A percentile compares a stretch with the other conserved stretches of the same genome.
These are phyloP conservation scores for Pichia cabralensis DNA, from an alignment of 805 yeast genomes.

Conservation along the genomic window DNA sequence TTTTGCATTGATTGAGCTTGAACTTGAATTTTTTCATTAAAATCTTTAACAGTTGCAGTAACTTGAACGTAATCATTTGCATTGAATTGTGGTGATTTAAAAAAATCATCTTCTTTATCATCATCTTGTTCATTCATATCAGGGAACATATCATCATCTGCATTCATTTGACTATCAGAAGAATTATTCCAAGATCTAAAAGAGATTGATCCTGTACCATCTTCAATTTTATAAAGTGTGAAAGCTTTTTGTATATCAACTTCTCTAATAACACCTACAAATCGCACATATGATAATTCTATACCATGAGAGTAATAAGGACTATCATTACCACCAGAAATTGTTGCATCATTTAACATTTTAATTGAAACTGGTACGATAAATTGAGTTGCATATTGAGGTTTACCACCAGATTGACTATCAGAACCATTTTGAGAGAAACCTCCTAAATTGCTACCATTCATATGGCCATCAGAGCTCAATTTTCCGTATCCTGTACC, in stretches of 20 bases:
- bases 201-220: constrained; percentile 63
- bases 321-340: constrained; percentile 56
- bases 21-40: constrained; percentile 52
- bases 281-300: constrained; percentile 51
- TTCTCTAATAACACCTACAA: constrained; percentile 64
- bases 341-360: constrained; percentile 48
- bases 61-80: constrained; percentile 54
- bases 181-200: constrained; percentile 53
- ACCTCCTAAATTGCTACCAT: constrained; percentile 21
- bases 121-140: constrained; percentile 37
- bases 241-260: constrained; percentile 47
- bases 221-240: constrained; percentile 54
- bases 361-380: constrained; percentile 66
- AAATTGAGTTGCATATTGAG: constrained; percentile 21
- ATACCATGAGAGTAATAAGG: constrained; percentile 51
- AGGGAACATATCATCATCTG: not conserved
- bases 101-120: constrained; percentile 33
- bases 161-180: constrained; percentile 11
- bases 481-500: constrained; percentile 29
- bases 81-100: constrained; percentile 22
- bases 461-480: constrained; percentile 14
- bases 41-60: constrained; percentile 46
- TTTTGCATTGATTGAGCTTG: constrained; percentile 53
- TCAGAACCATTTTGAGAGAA: not conserved
- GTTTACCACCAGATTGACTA: constrained; percentile 8